These are phyloP conservation scores for Dichomitus squalens DNA, from an alignment of 1,284 basidiomycete species.

Conservation along the genomic window DNA sequence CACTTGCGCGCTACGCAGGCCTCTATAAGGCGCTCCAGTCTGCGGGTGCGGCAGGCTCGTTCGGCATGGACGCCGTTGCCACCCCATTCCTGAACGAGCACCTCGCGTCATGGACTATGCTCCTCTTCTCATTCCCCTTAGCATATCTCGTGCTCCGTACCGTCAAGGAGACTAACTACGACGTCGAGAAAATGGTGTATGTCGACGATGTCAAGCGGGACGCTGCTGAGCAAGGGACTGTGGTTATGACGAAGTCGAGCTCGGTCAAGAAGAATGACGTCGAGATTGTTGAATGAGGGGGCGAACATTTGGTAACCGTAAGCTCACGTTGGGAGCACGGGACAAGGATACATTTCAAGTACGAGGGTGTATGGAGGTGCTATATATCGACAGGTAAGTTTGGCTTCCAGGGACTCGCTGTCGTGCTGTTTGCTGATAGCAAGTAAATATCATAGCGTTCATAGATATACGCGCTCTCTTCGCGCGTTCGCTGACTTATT, in stretches of 20 bases:
- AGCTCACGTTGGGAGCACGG: too few relatives aligned
- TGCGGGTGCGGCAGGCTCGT: slow-evolving; percentile 43
- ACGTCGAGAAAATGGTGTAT: slow-evolving; percentile 37
- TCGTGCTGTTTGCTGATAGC: too few relatives aligned
- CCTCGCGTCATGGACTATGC: slow-evolving; percentile 40
- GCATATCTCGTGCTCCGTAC: slow-evolving; percentile 38
- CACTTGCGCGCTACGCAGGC: slow-evolving; percentile 44
- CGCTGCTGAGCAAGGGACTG: slow-evolving; percentile 22
- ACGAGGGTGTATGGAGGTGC: too few relatives aligned
- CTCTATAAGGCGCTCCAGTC: slow-evolving; percentile 45
- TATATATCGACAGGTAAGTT: too few relatives aligned
- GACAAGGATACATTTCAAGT: too few relatives aligned
- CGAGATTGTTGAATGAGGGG: too few relatives aligned
- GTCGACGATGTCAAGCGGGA: slow-evolving; percentile 33
- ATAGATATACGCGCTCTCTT: too few relatives aligned
- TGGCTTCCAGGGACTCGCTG: too few relatives aligned
- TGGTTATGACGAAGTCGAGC: not conserved
- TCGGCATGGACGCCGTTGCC: slow-evolving; percentile 49
- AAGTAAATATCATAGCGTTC: too few relatives aligned
- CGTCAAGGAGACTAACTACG: slow-evolving; percentile 44
- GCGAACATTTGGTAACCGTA: too few relatives aligned
- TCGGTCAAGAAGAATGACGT: slow-evolving; percentile 20
- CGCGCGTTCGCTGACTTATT: too few relatives aligned
- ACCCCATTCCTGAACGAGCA: slow-evolving; percentile 43
- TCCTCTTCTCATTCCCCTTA: slow-evolving; percentile 40